phyloP scores from a whole-genome alignment of 2,329 filamentous ascomycete genomes.

The Colletotrichum noveboracense region DNA sequence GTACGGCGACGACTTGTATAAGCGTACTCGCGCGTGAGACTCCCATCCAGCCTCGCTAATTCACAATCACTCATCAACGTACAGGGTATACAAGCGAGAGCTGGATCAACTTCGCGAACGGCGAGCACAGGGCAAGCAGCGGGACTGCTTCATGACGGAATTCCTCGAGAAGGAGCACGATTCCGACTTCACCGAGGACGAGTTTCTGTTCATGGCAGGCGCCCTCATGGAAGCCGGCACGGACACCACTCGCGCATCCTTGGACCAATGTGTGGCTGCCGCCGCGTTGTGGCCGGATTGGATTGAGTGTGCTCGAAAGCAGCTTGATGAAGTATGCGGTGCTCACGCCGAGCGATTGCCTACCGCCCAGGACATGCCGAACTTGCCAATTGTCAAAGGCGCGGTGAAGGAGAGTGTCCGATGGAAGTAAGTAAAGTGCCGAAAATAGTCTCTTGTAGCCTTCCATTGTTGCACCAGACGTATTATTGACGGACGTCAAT shows the following conservation, averaged over 20 bases:
- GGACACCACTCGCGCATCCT: not conserved
- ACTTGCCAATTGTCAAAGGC: not conserved
- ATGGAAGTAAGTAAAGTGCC: not conserved
- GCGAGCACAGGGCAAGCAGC: not conserved
- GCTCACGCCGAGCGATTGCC: not conserved
- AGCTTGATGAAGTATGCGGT: not conserved
- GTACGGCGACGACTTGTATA: not conserved
- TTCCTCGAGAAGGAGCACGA: not conserved
- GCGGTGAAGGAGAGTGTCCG: not conserved
- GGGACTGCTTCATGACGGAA: not conserved
- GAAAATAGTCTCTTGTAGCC: no score
- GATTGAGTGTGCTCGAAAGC: not conserved
- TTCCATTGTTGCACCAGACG: no score
- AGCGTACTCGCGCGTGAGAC: not conserved
- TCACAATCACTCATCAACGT: not conserved
- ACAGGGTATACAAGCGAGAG: not conserved
- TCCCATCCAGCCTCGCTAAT: not conserved
- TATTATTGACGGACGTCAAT: not conserved
- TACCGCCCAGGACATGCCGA: not conserved
- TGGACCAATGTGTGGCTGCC: not conserved
- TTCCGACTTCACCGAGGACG: not conserved
- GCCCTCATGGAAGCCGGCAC: not conserved
- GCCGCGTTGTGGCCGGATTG: not conserved
- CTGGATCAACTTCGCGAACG: not conserved
- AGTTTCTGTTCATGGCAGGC: not conserved